A percentile compares a stretch with the other conserved stretches of the same genome.
phyloP scores from a whole-genome alignment of 352 stramenopile species.

The Sclerospora graminicola region DNA sequence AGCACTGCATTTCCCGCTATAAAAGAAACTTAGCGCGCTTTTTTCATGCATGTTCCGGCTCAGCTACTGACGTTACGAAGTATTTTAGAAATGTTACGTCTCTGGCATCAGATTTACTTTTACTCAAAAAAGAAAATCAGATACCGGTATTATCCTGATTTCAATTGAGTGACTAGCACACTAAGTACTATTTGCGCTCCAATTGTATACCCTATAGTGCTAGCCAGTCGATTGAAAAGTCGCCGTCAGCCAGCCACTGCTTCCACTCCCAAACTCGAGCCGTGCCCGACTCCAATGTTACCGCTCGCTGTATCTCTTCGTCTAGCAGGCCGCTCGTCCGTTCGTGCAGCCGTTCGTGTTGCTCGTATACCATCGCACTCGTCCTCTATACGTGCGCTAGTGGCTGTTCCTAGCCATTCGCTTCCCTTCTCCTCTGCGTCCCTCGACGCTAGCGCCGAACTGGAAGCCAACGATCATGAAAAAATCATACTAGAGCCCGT shows the following conservation, averaged over 20 bases:
- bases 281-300: slow-evolving; percentile 17
- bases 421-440: slow-evolving; percentile 8
- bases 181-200: too few relatives aligned
- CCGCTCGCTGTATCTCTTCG: slow-evolving; percentile 24
- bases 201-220: too few relatives aligned
- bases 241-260: slow-evolving; percentile 2
- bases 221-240: too few relatives aligned
- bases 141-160: too few relatives aligned
- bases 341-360: slow-evolving; percentile 7
- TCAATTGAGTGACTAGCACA: too few relatives aligned
- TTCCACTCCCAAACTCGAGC: not conserved
- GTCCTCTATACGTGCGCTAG: slow-evolving; percentile 8
- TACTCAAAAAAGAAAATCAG: too few relatives aligned
- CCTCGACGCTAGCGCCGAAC: slow-evolving; percentile 4
- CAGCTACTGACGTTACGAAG: too few relatives aligned
- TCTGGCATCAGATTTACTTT: too few relatives aligned
- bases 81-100: too few relatives aligned
- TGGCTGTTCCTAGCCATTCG: slow-evolving; percentile 3
- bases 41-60: too few relatives aligned
- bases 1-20: too few relatives aligned
- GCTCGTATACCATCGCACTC: slow-evolving; percentile 3
- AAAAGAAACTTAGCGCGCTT: too few relatives aligned
- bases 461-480: slow-evolving; percentile 23
- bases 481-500: slow-evolving; percentile 41
- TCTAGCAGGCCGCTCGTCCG: slow-evolving; percentile 16